Base-by-base conservation (phyloP, 176 grass and related monocot species). In the Hyparrhenia diplandra region DNA sequence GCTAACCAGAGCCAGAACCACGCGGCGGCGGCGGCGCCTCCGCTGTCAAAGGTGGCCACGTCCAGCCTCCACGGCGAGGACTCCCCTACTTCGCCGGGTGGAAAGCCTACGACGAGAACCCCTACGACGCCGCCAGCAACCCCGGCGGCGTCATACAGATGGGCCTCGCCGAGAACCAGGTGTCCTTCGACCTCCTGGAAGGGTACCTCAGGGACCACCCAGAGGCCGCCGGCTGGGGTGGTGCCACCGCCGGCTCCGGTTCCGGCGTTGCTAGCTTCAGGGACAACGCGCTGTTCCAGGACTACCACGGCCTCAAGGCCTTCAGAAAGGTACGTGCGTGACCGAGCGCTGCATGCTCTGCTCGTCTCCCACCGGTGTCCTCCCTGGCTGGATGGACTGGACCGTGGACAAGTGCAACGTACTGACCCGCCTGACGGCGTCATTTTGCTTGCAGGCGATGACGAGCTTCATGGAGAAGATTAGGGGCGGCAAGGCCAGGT, bases 221-320 rank as follows among this genome's bases (percentile, higher is more conserved):
- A 2, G 91, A 94, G 59, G 91, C 82, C 0, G 82, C 87, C 3
- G 78, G 71, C 30, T 88, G 83, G 78, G 73, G 73, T 78, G 71
- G 67, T 30, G 80, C 30, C 69, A 65, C 17, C 24, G 30, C 37
- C 46, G 67, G 72, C 73, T 72, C 81, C 40, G 87, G 81, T 40
- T 78, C 81, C 41, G 87, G 82, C 62, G 76, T 80, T 0, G 51
- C 82, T 25, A 68, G 85, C 80, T 97, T 94, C 91, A 82, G 91
- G 85, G 94, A 97, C 76, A 97, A 92, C 88, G 94, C 94, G 5
- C 79, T 94, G 13, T 97, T 97, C 86, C 94, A 97, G 79, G 94
- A 94, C 65, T 97, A 97, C 87, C 91, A 94, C 52, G 94, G 91
- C 14, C 91, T 94, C 66, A 86, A 90, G 49, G 82, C 69, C 57